These are phyloP conservation scores for Lentinula edodes DNA, from an alignment of 768 basidiomycete species.

Conservation along the genomic window DNA sequence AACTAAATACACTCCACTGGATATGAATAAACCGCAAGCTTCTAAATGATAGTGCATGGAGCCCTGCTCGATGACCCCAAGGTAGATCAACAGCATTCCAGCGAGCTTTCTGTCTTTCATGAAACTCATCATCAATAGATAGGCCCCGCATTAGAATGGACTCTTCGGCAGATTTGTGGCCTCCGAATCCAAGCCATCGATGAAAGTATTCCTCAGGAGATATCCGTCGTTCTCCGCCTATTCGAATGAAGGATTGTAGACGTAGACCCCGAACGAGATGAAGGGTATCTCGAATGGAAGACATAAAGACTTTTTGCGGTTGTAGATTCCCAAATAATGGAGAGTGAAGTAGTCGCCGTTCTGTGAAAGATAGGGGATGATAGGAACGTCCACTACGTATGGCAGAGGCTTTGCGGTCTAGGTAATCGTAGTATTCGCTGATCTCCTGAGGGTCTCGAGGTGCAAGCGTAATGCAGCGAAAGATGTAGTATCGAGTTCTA, in stretches of 20 bases:
- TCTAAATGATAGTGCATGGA: not conserved
- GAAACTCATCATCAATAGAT: not conserved
- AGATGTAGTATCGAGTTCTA: not conserved
- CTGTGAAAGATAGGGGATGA: no score
- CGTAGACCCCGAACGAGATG: no score
- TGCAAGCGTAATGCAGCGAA: not conserved
- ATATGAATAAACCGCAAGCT: not conserved
- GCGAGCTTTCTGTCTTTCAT: not conserved
- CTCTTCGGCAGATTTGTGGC: not conserved
- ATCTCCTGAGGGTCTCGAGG: no score
- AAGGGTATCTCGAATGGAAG: no score
- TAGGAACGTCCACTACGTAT: no score
- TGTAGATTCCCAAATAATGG: no score
- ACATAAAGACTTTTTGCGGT: no score
- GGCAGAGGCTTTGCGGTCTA: no score
- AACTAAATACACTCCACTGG: slow-evolving; percentile 1
- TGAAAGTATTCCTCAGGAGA: not conserved
- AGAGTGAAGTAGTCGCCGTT: no score
- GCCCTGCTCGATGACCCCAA: not conserved
- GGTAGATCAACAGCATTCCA: not conserved
- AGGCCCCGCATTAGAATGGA: not conserved
- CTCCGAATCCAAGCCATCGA: not conserved
- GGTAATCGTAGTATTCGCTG: no score
- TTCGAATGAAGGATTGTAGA: no score
- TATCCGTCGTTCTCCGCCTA: no score